These are phyloP conservation scores for Lasiodiplodia gonubiensis DNA, from an alignment of 2,329 filamentous ascomycete genomes.

Conservation along the genomic window DNA sequence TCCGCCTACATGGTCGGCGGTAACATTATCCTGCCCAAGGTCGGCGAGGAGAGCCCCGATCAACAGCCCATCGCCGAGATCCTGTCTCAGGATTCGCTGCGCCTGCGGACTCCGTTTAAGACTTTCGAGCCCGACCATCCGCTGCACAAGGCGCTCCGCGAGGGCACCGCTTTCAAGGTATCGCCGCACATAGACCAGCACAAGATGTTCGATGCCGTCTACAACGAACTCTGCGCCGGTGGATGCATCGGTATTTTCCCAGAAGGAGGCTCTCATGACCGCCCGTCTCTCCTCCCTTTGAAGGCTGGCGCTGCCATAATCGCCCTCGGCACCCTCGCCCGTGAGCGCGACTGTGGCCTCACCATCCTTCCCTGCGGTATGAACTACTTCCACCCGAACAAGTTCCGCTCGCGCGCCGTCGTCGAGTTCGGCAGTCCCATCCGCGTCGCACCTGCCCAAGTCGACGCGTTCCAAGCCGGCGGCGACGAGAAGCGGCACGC, in stretches of 20 bases:
- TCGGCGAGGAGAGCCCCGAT: slow-evolving; percentile 17
- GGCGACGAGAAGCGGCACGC: slow-evolving; percentile 22
- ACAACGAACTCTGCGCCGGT: slow-evolving; percentile 18
- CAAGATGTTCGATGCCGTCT: slow-evolving; percentile 29
- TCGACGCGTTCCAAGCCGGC: slow-evolving; percentile 21
- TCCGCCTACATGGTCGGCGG: slow-evolving; percentile 22
- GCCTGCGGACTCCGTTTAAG: slow-evolving; percentile 21
- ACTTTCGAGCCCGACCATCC: slow-evolving; percentile 12
- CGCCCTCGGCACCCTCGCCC: slow-evolving; percentile 24
- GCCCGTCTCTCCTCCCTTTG: slow-evolving; percentile 26
- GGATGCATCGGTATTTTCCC: slow-evolving; percentile 31
- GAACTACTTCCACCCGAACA: slow-evolving; percentile 30
- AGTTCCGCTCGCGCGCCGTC: slow-evolving; percentile 29
- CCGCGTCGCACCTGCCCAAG: slow-evolving; percentile 12
- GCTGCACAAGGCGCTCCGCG: slow-evolving; percentile 14
- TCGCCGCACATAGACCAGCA: slow-evolving; percentile 30
- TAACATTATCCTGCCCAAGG: slow-evolving; percentile 18
- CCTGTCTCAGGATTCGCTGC: slow-evolving; percentile 16
- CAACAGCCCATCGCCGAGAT: slow-evolving; percentile 29
- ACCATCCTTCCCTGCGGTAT: slow-evolving; percentile 26
- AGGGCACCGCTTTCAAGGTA: slow-evolving; percentile 26
- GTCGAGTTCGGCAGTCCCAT: slow-evolving; percentile 29
- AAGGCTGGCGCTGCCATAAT: slow-evolving; percentile 30
- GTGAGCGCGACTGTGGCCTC: slow-evolving; percentile 17
- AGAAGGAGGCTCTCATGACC: slow-evolving; percentile 30